phyloP scores from a whole-genome alignment of 2,329 filamentous ascomycete genomes.

The Exophiala alcalophila region DNA sequence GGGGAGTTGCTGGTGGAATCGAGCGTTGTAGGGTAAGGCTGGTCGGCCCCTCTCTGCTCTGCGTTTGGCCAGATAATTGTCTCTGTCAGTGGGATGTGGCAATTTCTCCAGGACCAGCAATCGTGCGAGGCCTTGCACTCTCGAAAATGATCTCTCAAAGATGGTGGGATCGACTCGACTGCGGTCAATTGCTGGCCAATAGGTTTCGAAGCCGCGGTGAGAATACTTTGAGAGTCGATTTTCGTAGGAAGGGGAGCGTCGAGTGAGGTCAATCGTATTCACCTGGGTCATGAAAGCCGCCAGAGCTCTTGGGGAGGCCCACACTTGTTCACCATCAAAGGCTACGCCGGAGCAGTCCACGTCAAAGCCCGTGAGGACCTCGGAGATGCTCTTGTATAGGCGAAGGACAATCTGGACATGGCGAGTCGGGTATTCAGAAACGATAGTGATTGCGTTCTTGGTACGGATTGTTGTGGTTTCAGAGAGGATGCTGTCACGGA shows the following conservation, averaged over 20 bases:
- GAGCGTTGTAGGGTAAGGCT: slow-evolving; percentile 40
- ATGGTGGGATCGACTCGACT: slow-evolving; percentile 80
- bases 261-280: slow-evolving; percentile 74
- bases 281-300: slow-evolving; percentile 77
- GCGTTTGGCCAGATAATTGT: slow-evolving; percentile 67
- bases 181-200: slow-evolving; percentile 72
- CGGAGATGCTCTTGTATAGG: slow-evolving; percentile 77
- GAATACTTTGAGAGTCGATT: slow-evolving; percentile 84
- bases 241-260: slow-evolving; percentile 82
- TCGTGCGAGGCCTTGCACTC: slow-evolving; percentile 73
- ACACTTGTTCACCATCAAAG: slow-evolving; percentile 78
- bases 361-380: slow-evolving; percentile 85
- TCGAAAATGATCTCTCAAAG: slow-evolving; percentile 74
- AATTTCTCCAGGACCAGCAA: slow-evolving; percentile 76
- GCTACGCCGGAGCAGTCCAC: slow-evolving; percentile 80
- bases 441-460: slow-evolving; percentile 84
- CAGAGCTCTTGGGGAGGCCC: slow-evolving; percentile 71
- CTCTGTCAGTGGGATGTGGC: slow-evolving; percentile 65
- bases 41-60: slow-evolving; percentile 71
- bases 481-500: slow-evolving; percentile 74
- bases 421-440: slow-evolving; percentile 75
- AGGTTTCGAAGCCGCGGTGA: slow-evolving; percentile 78
- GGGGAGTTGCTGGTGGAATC: slow-evolving; percentile 42
- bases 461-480: slow-evolving; percentile 82
- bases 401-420: slow-evolving; percentile 84